A percentile compares a stretch with the other conserved stretches of the same genome.
phyloP scores from a whole-genome alignment of 1,284 basidiomycete species.

The Fomitopsis palustris region DNA sequence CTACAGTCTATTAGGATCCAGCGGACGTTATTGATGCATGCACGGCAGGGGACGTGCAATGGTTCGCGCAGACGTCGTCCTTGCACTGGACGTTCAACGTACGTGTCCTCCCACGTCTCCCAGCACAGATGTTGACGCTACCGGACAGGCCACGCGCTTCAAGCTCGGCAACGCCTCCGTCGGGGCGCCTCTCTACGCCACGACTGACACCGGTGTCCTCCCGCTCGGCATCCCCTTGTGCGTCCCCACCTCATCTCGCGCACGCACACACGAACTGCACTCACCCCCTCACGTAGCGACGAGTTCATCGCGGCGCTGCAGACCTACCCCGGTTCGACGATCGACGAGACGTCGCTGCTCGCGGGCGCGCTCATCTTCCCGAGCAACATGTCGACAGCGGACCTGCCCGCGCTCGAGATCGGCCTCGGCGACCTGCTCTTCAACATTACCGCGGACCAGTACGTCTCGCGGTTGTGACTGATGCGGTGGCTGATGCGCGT shows the following conservation, averaged over 20 bases:
- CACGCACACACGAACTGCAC: neutral
- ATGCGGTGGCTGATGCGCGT: neutral
- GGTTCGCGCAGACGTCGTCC: conserved; percentile 5
- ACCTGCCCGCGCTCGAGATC: conserved; percentile 3
- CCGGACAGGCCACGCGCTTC: conserved; percentile 3
- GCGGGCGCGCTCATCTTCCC: conserved; percentile 7
- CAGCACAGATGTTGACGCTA: neutral
- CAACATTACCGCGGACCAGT: conserved; percentile 7
- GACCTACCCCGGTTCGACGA: neutral
- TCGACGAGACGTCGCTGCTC: neutral
- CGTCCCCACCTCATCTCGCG: neutral
- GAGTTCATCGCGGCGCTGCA: conserved; percentile 1
- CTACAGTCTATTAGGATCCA: neutral
- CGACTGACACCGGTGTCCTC: neutral
- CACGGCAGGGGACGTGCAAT: conserved; percentile 6
- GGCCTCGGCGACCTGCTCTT: conserved; percentile 8
- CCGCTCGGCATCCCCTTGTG: neutral
- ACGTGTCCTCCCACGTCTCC: neutral
- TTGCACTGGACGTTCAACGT: conserved; percentile 12
- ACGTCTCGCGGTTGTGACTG: neutral
- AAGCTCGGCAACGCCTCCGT: neutral
- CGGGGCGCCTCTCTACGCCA: neutral
- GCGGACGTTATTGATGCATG: neutral
- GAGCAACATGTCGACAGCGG: conserved; percentile 5
- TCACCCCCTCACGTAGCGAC: neutral